These are phyloP conservation scores for Aureobasidium sp. DNA, from an alignment of 2,329 filamentous ascomycete genomes.

Conservation along the genomic window DNA sequence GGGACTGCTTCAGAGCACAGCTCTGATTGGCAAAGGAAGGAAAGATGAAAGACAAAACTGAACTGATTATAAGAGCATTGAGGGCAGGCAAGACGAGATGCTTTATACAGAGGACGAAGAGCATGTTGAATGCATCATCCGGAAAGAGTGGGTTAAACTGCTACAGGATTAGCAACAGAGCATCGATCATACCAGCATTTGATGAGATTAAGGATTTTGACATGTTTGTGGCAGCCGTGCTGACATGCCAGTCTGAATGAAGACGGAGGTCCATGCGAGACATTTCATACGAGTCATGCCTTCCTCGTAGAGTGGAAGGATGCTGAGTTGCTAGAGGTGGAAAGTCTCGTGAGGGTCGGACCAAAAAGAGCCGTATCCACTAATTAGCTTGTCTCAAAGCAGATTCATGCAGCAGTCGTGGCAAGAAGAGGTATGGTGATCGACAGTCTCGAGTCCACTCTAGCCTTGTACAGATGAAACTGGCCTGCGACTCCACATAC, in stretches of 20 bases:
- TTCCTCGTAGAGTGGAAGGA: background rate
- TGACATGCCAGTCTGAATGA: background rate
- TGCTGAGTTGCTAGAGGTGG: background rate
- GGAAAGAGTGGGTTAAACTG: background rate
- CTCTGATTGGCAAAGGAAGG: conserved; percentile 8
- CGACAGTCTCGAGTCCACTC: conserved; percentile 1
- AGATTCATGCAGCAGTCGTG: background rate
- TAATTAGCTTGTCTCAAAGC: conserved; percentile 8
- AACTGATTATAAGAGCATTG: background rate
- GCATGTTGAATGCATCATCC: background rate
- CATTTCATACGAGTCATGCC: background rate
- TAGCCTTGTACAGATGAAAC: conserved; percentile 11
- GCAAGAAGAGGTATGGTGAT: conserved; percentile 1
- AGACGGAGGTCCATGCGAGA: background rate
- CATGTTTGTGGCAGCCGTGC: background rate
- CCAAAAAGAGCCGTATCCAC: background rate
- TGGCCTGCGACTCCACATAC: background rate
- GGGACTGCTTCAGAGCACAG: conserved; percentile 11
- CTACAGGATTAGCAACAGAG: conserved; percentile 10
- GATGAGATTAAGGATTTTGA: conserved; percentile 4
- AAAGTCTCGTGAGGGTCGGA: background rate
- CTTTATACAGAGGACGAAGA: conserved; percentile 1
- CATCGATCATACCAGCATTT: conserved; percentile 2
- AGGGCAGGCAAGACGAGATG: background rate
- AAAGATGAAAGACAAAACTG: conserved; percentile 9